These are phyloP conservation scores for Boletus sp. DNA, from an alignment of 768 basidiomycete genomes.

Conservation along the genomic window DNA sequence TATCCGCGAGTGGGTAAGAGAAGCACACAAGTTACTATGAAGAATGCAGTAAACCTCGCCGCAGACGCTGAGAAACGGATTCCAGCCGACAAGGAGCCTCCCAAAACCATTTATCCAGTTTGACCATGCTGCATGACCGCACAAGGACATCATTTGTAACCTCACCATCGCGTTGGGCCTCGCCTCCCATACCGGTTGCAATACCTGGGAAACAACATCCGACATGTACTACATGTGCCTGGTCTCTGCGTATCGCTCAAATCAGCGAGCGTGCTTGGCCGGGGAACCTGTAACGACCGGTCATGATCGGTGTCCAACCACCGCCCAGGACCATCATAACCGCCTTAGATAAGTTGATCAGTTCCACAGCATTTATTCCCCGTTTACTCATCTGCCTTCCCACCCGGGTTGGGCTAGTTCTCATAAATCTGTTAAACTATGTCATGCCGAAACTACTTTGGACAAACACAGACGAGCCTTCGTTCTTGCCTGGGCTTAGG, in stretches of 20 bases:
- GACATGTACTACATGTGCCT: slow-evolving; percentile 7
- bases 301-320: too few relatives aligned
- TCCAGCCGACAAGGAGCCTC: not conserved
- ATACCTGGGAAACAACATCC: slow-evolving; percentile 2
- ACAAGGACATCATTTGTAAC: not conserved
- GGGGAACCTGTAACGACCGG: too few relatives aligned
- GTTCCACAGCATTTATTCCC: not conserved
- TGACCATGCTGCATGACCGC: not conserved
- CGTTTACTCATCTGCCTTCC: not conserved
- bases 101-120: not conserved
- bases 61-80: slow-evolving; percentile 1
- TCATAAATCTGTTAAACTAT: not conserved
- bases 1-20: not conserved
- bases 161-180: not conserved
- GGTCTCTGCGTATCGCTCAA: too few relatives aligned
- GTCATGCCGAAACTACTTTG: not conserved
- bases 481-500: not conserved
- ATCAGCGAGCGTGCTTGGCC: too few relatives aligned
- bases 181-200: not conserved
- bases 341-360: not conserved
- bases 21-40: not conserved
- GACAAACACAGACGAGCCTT: slow-evolving; percentile 3
- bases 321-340: too few relatives aligned
- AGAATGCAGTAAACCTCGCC: not conserved
- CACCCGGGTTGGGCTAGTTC: not conserved